Conservation (phyloP, 2,329 filamentous ascomycete genomes). For the Xylaria sp. region DNA sequence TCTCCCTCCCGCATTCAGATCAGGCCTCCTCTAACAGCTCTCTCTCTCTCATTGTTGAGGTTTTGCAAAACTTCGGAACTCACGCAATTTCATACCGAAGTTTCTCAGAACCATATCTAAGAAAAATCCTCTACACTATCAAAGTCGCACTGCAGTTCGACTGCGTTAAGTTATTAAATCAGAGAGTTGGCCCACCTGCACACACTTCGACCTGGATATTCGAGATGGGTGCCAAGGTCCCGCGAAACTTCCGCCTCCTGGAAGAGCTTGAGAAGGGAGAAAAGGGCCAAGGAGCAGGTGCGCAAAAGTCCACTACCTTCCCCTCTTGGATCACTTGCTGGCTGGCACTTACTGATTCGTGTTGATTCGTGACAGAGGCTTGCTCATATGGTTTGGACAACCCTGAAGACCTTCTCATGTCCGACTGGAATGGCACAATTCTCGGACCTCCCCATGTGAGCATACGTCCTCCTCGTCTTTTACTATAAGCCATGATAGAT, state of each 20-base stretch:
- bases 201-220: constrained; percentile 14
- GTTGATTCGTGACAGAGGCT: constrained; percentile 69
- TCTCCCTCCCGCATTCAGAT: constrained; percentile 13
- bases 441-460: constrained; percentile 94
- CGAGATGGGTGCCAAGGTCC: constrained; percentile 72
- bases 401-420: constrained; percentile 94
- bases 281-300: constrained; percentile 93
- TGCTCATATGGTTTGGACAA: constrained; percentile 97
- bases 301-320: constrained; percentile 30
- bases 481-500: neutral
- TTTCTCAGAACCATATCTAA: neutral
- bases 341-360: neutral
- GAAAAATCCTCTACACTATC: neutral
- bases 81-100: neutral
- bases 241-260: constrained; percentile 93
- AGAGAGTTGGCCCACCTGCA: neutral
- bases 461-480: neutral
- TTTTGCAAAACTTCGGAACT: neutral
- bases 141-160: neutral
- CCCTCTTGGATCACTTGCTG: neutral
- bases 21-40: constrained; percentile 27
- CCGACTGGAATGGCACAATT: constrained; percentile 98
- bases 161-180: neutral
- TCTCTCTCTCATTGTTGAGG: constrained; percentile 1
- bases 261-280: constrained; percentile 99